Base-by-base conservation (phyloP, 2,329 filamentous ascomycete species). In the Penicillium hesseltinei region DNA sequence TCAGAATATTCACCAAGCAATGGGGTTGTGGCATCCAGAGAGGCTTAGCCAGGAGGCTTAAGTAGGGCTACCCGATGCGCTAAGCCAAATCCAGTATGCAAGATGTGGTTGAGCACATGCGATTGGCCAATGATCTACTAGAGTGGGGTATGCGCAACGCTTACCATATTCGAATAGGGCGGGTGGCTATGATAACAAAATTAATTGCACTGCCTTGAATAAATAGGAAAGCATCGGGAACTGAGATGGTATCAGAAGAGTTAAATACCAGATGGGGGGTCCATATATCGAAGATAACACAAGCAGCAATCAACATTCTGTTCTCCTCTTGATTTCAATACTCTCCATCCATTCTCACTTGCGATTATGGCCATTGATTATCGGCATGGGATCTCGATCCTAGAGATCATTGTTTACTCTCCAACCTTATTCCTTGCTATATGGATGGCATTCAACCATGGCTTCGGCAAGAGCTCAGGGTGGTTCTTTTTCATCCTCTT, bases 401-500 rank as follows among this genome's bases (percentile, higher is more conserved):
- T 64, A 42, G 62, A 69, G 48, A 11, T 69, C 27, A 53, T 63
- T 36, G 54, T 66, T 39, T 70, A 68, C 42, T 27, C 58, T 8
- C 68, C 67, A 23, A 45, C 58, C 3, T 33, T 70, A 0, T 42
- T 65, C 17, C 23, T 63, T 19, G 57, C 65, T n/a, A 42, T 67
- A 10, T 59, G 61, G 52, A 57, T 71, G 46, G 56, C 57, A 31
- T 50, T 51, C 9, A 62, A 67, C 10, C 68, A 71, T 44, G 68
- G 68, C 5, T 67, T 71, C 33, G 59, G 61, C 38, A 70, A 61
- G 52, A 69, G 71, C 49, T 66, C 68, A 4, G 71, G 72, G 40
- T 76, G 72, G 71, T 67, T 71, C 25, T 74, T 71, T 50, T 66
- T 75, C 5, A 61, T 67, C 11, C 59, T 75, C 2, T 74, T 75